Conservation (phyloP, 257 asterid species). For the Scutellaria galericulata region DNA sequence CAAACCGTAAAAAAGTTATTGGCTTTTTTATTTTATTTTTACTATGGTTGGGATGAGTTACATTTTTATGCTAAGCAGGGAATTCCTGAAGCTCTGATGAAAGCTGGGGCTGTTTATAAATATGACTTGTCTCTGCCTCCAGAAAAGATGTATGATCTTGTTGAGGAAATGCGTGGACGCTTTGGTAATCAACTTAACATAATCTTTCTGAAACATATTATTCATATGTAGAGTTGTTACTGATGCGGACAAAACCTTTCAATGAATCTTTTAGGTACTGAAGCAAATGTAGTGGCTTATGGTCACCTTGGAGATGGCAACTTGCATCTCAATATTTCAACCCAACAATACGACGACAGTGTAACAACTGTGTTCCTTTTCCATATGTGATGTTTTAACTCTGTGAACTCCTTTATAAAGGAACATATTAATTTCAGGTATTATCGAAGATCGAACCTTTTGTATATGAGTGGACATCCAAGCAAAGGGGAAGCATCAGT, state of each 20-base stretch:
- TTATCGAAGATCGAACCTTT: slow-evolving; percentile 85
- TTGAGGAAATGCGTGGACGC: slow-evolving; percentile 80
- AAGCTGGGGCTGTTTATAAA: slow-evolving; percentile 92
- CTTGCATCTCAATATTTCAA: slow-evolving; percentile 89
- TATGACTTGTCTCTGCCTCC: slow-evolving; percentile 91
- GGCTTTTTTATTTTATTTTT: not conserved
- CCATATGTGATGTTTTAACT: slow-evolving; percentile 20
- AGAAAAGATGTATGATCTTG: slow-evolving; percentile 85
- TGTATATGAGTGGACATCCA: slow-evolving; percentile 97
- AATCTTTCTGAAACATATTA: slow-evolving; percentile 10
- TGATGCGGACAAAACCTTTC: not conserved
- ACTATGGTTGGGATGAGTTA: slow-evolving; percentile 22
- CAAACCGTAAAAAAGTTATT: not conserved
- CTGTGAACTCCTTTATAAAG: slow-evolving; percentile 22
- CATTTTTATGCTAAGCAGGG: slow-evolving; percentile 59
- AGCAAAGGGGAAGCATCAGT: slow-evolving; percentile 93
- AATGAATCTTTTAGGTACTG: slow-evolving; percentile 46
- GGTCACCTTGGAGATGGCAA: slow-evolving; percentile 99
- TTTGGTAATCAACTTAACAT: slow-evolving; percentile 59
- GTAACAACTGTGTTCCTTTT: slow-evolving; percentile 49
- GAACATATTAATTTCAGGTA: slow-evolving; percentile 52
- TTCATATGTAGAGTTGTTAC: not conserved
- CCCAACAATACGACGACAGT: slow-evolving; percentile 64
- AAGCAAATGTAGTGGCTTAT: slow-evolving; percentile 77
- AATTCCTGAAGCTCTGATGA: slow-evolving; percentile 92